These are phyloP conservation scores for Trypanosomatidae sp. DNA, from an alignment of 208 protist species.

Conservation along the genomic window DNA sequence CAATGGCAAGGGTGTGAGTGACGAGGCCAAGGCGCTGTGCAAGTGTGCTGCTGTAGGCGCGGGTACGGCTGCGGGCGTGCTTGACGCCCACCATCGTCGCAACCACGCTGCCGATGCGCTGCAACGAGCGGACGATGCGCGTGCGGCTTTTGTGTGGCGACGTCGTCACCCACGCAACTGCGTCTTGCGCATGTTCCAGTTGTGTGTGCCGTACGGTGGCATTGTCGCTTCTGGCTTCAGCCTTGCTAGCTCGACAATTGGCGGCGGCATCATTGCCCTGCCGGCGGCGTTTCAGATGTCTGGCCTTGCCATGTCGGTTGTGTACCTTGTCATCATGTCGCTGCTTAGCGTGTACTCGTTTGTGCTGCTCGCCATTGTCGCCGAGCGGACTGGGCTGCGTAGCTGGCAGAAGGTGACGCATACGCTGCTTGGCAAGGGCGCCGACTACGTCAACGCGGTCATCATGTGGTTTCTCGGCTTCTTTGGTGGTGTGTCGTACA, in stretches of 20 bases:
- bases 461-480: slow-evolving; percentile 40
- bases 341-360: slow-evolving; percentile 44
- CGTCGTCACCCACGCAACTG: slow-evolving; percentile 28
- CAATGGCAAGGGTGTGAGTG: too few relatives aligned
- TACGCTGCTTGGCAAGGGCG: slow-evolving; percentile 20
- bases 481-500: slow-evolving; percentile 44
- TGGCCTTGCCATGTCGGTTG: slow-evolving; percentile 21
- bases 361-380: slow-evolving; percentile 16
- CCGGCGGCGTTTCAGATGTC: slow-evolving; percentile 36
- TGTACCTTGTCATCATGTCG: slow-evolving; percentile 13
- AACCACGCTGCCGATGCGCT: neutral
- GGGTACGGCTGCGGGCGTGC: neutral
- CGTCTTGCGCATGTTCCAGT: slow-evolving; percentile 13
- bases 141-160: slow-evolving; percentile 12
- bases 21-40: neutral
- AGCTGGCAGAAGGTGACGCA: slow-evolving; percentile 32
- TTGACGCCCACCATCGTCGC: slow-evolving; percentile 2
- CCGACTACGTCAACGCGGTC: slow-evolving; percentile 37
- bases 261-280: slow-evolving; percentile 43
- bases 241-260: slow-evolving; percentile 46
- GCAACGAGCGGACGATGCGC: slow-evolving; percentile 4
- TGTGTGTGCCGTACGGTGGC: slow-evolving; percentile 34
- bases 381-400: slow-evolving; percentile 14
- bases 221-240: slow-evolving; percentile 30
- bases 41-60: neutral